These are phyloP conservation scores for Poteriospumella lacustris DNA, from an alignment of 108 stramenopile species.

Conservation along the genomic window DNA sequence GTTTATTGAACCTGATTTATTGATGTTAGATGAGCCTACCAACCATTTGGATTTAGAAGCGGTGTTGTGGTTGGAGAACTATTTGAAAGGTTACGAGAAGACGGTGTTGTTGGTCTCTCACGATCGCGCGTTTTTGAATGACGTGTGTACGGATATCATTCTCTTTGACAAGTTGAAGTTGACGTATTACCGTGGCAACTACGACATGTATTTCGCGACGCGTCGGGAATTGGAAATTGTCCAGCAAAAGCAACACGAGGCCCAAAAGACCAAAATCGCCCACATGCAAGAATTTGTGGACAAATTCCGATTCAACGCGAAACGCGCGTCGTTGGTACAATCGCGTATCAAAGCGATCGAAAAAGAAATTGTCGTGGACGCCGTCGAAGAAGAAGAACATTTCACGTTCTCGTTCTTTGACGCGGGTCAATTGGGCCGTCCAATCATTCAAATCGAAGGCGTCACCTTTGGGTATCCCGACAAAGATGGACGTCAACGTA, in stretches of 20 bases:
- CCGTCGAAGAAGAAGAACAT: constrained; percentile 42
- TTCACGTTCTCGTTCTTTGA: constrained; percentile 76
- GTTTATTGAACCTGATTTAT: constrained; percentile 79
- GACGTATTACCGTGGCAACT: constrained; percentile 84
- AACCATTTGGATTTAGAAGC: constrained; percentile 88
- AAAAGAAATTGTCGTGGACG: constrained; percentile 72
- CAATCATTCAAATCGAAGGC: constrained; percentile 87
- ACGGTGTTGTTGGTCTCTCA: constrained; percentile 89
- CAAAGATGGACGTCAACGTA: constrained; percentile 42
- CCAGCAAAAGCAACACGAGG: constrained; percentile 79
- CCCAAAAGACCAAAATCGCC: constrained; percentile 76
- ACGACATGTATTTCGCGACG: constrained; percentile 83
- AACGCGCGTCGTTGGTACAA: constrained; percentile 83
- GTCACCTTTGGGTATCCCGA: constrained; percentile 86
- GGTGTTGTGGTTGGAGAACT: constrained; percentile 84
- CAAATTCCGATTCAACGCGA: constrained; percentile 91
- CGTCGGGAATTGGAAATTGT: constrained; percentile 73
- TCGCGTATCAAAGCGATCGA: constrained; percentile 93
- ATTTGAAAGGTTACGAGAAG: constrained; percentile 70
- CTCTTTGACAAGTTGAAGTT: constrained; percentile 74
- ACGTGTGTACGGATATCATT: constrained; percentile 80
- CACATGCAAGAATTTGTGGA: constrained; percentile 99
- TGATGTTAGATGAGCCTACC: constrained; percentile 68
- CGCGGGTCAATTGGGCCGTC: constrained; percentile 78
- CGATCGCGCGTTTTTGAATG: constrained; percentile 90